Evolutionary conservation across 2,329 filamentous ascomycete genomes (phyloP).

Genomic region (Fusarium concolor): DNA sequence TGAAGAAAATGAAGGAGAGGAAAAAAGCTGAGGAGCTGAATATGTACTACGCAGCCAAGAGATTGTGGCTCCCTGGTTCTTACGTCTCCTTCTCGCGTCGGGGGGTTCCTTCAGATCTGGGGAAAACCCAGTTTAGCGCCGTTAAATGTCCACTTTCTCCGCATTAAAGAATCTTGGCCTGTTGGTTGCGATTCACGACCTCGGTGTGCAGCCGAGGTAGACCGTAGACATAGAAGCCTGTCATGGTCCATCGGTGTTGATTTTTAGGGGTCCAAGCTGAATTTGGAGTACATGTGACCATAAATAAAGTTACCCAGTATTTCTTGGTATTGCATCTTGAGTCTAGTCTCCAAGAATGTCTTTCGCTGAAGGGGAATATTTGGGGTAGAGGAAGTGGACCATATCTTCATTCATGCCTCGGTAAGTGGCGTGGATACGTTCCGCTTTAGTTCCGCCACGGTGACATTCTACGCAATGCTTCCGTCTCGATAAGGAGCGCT

Average conservation of each 20-base stretch:
- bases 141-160: slow-evolving; percentile 20
- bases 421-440: not conserved
- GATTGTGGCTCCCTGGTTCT: not conserved
- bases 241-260: not conserved
- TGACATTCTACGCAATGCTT: not conserved
- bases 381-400: slow-evolving; percentile 4
- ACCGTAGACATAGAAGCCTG: not conserved
- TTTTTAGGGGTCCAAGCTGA: not conserved
- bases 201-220: slow-evolving; percentile 5
- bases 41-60: slow-evolving; percentile 11
- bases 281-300: slow-evolving; percentile 1
- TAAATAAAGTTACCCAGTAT: not conserved
- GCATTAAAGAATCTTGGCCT: slow-evolving; percentile 18
- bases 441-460: not conserved
- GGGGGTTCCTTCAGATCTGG: slow-evolving; percentile 24
- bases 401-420: not conserved
- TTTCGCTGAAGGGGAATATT: not conserved
- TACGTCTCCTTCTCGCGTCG: not conserved
- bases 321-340: not conserved
- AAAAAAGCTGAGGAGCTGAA: slow-evolving; percentile 21
- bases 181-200: not conserved
- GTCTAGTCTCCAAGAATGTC: not conserved
- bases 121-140: slow-evolving; percentile 31
- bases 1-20: not conserved
- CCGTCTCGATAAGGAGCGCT: not conserved